Evolutionary conservation across 768 basidiomycete species (phyloP).

Genomic region (Russula ochroleuca): DNA sequence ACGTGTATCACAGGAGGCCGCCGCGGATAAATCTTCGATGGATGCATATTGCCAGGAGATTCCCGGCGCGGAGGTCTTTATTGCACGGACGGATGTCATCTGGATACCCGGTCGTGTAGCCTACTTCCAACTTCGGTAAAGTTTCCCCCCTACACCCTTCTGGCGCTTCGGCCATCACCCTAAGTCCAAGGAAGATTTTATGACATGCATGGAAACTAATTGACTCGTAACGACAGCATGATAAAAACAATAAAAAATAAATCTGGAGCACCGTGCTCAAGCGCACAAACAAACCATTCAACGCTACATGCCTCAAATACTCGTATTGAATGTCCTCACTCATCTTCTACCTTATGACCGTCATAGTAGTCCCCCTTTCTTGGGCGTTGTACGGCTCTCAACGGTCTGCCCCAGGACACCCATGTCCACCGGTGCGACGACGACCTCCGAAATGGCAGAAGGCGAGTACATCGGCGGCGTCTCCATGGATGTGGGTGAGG

Average conservation of each 20-base stretch:
- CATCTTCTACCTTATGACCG: background rate
- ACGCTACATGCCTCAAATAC: background rate
- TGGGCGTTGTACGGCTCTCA: conserved; percentile 18
- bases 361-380: conserved; percentile 9
- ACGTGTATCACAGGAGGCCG: no score
- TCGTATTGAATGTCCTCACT: background rate
- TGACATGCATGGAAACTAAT: background rate
- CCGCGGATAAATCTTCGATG: no score
- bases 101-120: no score
- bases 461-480: conserved; percentile 1
- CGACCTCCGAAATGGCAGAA: background rate
- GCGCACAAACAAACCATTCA: background rate
- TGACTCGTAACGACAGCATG: background rate
- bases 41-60: no score
- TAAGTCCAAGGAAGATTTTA: background rate
- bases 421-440: conserved; percentile 13
- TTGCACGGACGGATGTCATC: no score
- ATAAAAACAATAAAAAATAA: background rate
- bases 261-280: conserved; percentile 1
- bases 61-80: no score
- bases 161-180: no score
- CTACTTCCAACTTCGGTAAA: no score
- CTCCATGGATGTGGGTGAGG: background rate
- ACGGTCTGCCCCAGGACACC: conserved; percentile 8
- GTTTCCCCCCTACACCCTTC: no score